A percentile compares a stretch with the other conserved stretches of the same genome.
Conservation (phyloP, 768 basidiomycete genomes). For the Podaxis sp. region DNA sequence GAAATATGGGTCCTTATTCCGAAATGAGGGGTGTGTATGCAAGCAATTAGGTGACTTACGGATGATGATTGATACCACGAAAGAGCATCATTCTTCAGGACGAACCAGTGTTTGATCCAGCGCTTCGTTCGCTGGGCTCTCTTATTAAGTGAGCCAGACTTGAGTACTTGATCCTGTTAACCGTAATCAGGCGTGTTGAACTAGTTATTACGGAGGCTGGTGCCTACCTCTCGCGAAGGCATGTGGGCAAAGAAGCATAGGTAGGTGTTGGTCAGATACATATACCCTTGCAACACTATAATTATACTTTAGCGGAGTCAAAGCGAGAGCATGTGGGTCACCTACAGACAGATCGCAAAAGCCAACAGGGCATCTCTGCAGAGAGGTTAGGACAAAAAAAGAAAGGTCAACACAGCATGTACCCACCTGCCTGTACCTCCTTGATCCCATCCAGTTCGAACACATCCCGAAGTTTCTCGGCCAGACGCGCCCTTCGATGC, state of each 20-base stretch:
- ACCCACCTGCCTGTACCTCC: constrained; percentile 81
- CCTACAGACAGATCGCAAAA: constrained; percentile 86
- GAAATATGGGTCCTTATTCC: constrained; percentile 89
- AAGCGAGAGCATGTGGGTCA: constrained; percentile 20
- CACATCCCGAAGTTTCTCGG: constrained; percentile 86
- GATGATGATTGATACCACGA: constrained; percentile 97
- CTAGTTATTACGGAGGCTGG: neutral
- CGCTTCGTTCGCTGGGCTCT: constrained; percentile 86
- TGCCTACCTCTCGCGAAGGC: constrained; percentile 79
- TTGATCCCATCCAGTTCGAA: constrained; percentile 80
- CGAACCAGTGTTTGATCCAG: constrained; percentile 95
- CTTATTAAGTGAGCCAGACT: constrained; percentile 89
- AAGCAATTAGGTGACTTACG: constrained; percentile 41
- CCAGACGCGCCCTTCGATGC: constrained; percentile 69
- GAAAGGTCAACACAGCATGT: neutral
- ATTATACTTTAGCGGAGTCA: constrained; percentile 4
- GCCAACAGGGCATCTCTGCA: constrained; percentile 91
- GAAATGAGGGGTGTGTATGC: constrained; percentile 8
- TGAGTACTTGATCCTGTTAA: constrained; percentile 82
- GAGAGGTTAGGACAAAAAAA: constrained; percentile 11
- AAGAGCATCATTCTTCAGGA: constrained; percentile 92
- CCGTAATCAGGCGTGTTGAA: constrained; percentile 11
- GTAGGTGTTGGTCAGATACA: constrained; percentile 93
- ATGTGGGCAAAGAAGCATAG: constrained; percentile 97
- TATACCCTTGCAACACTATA: constrained; percentile 92